Evolutionary conservation across 164 flowering plant genomes (phyloP), one percentile per base, ranked within the genome.

Genomic region (Umbellularia californica): DNA sequence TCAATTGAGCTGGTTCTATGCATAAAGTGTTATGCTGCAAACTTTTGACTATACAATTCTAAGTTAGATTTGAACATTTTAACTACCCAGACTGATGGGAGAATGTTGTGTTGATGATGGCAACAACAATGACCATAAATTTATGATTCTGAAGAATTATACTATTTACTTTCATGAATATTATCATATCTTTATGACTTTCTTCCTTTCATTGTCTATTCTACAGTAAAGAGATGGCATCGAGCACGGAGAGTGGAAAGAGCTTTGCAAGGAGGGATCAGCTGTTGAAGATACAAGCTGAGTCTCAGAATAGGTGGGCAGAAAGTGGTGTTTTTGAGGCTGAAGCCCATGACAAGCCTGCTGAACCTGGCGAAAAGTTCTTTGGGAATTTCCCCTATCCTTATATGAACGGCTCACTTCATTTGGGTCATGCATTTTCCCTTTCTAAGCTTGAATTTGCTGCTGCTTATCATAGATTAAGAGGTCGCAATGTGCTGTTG

Each of bases 341-440:
- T 52, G 95, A 90, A 50, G 30, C 97, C 24, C 7, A 76, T 22
- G 90, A 86, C 68, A 72, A 68, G 6, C 83, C 83, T 72, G 93
- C 98, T 6, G 77, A 80, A 65, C 83, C 79, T 0, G 95, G 92
- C 0, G 92, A 94, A 66, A 94, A 91, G 82, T 94, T 94, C 82
- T 94, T 85, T 80, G 97, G 97, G 0, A 94, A 90, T 80, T 92
- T 94, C 67, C 98, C 98, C 0, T 94, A 85, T 65, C 98, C 98
- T 2, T 94, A 94, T 73, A 92, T 94, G 98, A 94, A 94, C 73
- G 98, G 98, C 0, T 84, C 69, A 58, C 77, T 94, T 74, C 98
- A 94, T 77, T 82, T 94, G 50, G 98, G 98, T 3, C 98, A 94
- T 82, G 98, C 94, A 7, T 94, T 94, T 77, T 94, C 98, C 0